These are phyloP conservation scores for Colletotrichum acutatum DNA, from an alignment of 2,329 filamentous ascomycete genomes.

Conservation along the genomic window DNA sequence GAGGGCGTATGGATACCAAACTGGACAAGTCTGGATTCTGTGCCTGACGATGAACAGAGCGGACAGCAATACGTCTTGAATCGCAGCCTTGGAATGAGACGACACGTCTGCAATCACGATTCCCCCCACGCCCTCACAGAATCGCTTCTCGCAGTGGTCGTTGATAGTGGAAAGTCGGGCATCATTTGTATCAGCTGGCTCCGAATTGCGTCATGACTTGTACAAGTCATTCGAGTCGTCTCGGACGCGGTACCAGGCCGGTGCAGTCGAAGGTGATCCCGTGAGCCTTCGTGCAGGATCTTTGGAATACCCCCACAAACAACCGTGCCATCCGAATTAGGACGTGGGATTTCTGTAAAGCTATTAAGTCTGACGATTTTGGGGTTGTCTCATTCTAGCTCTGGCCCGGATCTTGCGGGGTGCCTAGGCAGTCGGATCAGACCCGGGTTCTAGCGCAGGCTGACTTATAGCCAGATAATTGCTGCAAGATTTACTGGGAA, in stretches of 20 bases:
- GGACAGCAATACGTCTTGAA: conserved; percentile 1
- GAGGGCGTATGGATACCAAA: not conserved
- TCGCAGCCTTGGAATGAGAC: not conserved
- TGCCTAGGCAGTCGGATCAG: not conserved
- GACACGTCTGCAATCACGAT: conserved; percentile 16
- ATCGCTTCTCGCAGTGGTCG: conserved; percentile 1
- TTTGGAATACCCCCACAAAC: conserved; percentile 25
- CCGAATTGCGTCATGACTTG: conserved; percentile 18
- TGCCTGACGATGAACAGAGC: not conserved
- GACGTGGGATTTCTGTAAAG: not conserved
- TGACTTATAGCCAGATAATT: not conserved
- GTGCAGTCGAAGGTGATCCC: conserved; percentile 14
- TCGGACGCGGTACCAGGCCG: not conserved
- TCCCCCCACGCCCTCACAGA: not conserved
- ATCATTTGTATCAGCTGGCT: not conserved
- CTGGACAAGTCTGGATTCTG: not conserved
- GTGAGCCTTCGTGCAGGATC: conserved; percentile 23
- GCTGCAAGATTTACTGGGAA: not conserved
- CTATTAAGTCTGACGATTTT: not conserved
- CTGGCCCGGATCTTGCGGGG: conserved; percentile 2
- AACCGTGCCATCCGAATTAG: conserved; percentile 30
- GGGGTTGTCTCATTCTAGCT: not conserved
- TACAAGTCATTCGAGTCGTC: not conserved
- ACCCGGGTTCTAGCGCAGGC: conserved; percentile 1
- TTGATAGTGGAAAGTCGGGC: conserved; percentile 1